Evolutionary conservation across 2,329 filamentous ascomycete genomes (phyloP).

Genomic region (Rhynchosporium secalis): DNA sequence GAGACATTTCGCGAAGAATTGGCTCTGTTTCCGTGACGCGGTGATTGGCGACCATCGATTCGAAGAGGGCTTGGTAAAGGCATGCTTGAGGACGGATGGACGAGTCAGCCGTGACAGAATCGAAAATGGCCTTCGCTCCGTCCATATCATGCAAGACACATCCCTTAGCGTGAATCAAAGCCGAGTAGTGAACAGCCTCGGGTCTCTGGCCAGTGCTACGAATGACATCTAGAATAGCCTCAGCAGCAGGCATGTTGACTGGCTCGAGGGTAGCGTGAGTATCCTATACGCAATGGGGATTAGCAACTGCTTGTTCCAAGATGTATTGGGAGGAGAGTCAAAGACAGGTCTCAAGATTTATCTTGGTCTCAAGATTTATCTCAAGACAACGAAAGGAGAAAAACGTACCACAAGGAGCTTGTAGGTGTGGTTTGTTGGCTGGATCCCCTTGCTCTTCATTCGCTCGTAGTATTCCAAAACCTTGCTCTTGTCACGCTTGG

Average conservation of each 20-base stretch:
- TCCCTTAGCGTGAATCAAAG: constrained; percentile 91
- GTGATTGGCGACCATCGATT: constrained; percentile 95
- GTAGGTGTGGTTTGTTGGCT: constrained; percentile 93
- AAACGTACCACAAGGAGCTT: constrained; percentile 77
- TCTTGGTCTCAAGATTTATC: too few species aligned
- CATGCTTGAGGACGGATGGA: constrained; percentile 75
- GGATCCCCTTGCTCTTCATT: constrained; percentile 84
- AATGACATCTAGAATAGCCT: constrained; percentile 79
- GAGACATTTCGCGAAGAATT: constrained; percentile 73
- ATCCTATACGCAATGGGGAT: constrained; percentile 42
- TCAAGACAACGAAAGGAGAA: too few species aligned
- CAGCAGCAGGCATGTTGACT: constrained; percentile 82
- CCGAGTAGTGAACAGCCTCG: constrained; percentile 93
- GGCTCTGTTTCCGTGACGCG: constrained; percentile 73
- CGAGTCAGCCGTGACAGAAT: constrained; percentile 69
- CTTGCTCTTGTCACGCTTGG: constrained; percentile 93
- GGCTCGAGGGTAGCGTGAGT: constrained; percentile 93
- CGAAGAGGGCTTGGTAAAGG: constrained; percentile 94
- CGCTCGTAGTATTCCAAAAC: constrained; percentile 93
- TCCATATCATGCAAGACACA: constrained; percentile 91
- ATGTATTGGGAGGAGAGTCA: too few species aligned
- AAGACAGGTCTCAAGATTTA: too few species aligned
- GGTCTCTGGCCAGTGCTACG: constrained; percentile 70
- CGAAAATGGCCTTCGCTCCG: constrained; percentile 79
- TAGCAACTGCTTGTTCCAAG: too few species aligned